Conservation (phyloP, 768 basidiomycete genomes). For the Podaxis carcinomalis region DNA sequence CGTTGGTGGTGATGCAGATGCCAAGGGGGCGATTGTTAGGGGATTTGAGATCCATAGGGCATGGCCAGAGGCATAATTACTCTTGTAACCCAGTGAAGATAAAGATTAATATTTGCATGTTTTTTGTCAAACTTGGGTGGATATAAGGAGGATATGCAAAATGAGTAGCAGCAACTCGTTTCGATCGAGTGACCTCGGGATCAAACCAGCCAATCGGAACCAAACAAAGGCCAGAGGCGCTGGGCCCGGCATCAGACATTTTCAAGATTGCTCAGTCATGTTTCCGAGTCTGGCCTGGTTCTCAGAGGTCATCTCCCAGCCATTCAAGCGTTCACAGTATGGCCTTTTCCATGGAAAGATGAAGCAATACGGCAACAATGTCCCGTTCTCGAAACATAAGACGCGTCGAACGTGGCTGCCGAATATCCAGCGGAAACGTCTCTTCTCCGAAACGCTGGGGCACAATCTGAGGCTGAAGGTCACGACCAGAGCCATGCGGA, state of each 20-base stretch:
- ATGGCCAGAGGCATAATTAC: too few species aligned
- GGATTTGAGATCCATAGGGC: not conserved
- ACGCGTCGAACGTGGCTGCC: constrained; percentile 87
- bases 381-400: constrained; percentile 85
- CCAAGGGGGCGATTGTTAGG: not conserved
- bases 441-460: constrained; percentile 64
- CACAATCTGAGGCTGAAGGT: constrained; percentile 60
- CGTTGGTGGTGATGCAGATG: not conserved
- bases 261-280: constrained; percentile 16
- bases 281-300: constrained; percentile 26
- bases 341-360: constrained; percentile 83
- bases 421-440: constrained; percentile 75
- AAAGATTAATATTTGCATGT: too few species aligned
- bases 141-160: not conserved
- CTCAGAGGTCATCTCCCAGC: constrained; percentile 44
- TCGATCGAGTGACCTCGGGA: constrained; percentile 63
- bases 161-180: constrained; percentile 53
- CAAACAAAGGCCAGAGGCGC: not conserved
- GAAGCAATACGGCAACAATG: constrained; percentile 82
- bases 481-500: constrained; percentile 72
- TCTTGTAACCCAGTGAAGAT: too few species aligned
- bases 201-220: too few species aligned
- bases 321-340: constrained; percentile 76
- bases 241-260: not conserved
- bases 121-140: too few species aligned